Evolutionary conservation across 495 filamentous ascomycete genomes (phyloP), one percentile per base, ranked within the genome.

Genomic region (Penicillium paxilli): DNA sequence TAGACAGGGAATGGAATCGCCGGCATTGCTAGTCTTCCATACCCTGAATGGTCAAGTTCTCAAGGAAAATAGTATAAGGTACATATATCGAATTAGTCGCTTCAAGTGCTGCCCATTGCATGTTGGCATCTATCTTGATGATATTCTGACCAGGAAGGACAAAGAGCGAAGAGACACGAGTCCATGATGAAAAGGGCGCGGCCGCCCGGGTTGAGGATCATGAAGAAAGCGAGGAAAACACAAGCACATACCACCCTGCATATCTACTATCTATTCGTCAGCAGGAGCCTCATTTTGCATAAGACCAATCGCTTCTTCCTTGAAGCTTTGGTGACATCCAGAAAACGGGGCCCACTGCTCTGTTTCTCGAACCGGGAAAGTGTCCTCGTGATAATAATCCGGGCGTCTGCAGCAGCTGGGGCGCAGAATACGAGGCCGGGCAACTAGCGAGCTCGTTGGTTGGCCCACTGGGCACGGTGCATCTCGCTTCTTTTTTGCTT

Each of bases 11-110:
- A 55, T 23, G 65, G 49, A 46, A 79, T 54, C 37, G 69, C 68
- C 53, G 78, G 75, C 78, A 80, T 80, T 30, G 54, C 59, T 56
- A 47, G 48, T 68, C 44, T 49, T 54, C 54, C 52, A 50, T 33
- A 49, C 35, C 52, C 50, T 4, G 37, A 57, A 20, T 44, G 12
- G 24, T 14, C 16, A 23, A 23, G 32, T 17, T 38, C 11, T 11
- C 17, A 23, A 12, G 30, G 19, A 28, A 38, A 26, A 12, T 46
- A 47, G 5, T 44, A 38, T 19, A 24, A 37, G 23, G 21, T n/a
- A 16, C 44, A 47, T 48, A 40, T 26, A 42, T 32, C 12, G 23
- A 46, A 5, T 3, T 23, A 14, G 40, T 23, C 21, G 19, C 12
- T 14, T 22, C 21, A 12, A 42, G 8, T 21, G 8, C 11, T 5